Conservation (phyloP, 2,329 filamentous ascomycete genomes). For the Myriangium duriaei region DNA sequence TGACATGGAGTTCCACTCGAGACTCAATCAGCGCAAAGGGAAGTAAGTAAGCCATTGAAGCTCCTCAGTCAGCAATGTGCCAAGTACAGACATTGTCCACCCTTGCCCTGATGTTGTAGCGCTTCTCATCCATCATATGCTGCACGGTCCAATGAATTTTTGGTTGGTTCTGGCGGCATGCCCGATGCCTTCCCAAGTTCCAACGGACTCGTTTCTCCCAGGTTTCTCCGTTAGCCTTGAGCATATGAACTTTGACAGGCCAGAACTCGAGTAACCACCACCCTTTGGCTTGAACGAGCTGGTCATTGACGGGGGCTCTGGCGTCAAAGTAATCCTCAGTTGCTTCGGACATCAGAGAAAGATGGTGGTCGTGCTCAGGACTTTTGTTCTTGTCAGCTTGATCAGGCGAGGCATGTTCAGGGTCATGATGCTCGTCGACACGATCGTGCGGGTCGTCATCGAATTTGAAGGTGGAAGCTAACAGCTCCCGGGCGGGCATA, state of each 20-base stretch:
- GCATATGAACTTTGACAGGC: neutral
- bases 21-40: too few relatives aligned
- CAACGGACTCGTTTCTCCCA: neutral
- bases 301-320: conserved; percentile 30
- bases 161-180: neutral
- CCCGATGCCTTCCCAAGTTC: neutral
- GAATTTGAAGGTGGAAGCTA: conserved; percentile 18
- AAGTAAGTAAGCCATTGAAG: too few relatives aligned
- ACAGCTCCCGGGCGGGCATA: conserved; percentile 22
- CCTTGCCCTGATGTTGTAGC: neutral
- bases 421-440: conserved; percentile 11
- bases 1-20: too few relatives aligned
- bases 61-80: neutral
- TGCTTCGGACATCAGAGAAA: conserved; percentile 26
- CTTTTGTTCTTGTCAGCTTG: conserved; percentile 11
- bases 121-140: neutral
- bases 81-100: neutral
- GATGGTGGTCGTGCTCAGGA: conserved; percentile 7
- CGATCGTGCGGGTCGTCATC: conserved; percentile 15
- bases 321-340: conserved; percentile 34
- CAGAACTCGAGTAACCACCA: conserved; percentile 26
- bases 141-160: neutral
- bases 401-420: too few relatives aligned
- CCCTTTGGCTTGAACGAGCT: conserved; percentile 24
- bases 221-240: neutral